Evolutionary conservation across 441 rosid species (phyloP), one percentile per base, ranked within the genome.

Genomic region (Breynia disticha): DNA sequence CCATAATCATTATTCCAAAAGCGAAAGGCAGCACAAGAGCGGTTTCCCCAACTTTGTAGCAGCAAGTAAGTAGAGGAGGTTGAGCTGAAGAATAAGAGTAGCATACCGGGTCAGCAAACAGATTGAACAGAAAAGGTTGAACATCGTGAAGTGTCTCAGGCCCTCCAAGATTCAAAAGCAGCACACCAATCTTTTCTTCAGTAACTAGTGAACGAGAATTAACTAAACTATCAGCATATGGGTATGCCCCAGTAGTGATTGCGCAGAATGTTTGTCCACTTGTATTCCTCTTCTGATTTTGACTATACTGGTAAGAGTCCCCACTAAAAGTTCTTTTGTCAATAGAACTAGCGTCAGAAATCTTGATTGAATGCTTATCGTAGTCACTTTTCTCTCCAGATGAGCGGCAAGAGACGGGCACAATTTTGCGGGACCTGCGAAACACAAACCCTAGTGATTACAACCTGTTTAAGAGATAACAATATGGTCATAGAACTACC

Each of bases 81-180:
- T n/a, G 50, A 49, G 20, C 20, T 12, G 45, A 12, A 16, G 19
- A 39, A 39, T 39, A 39, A 10, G 15, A 39, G 43, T 39, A 39
- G 44, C 86, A 61, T 75, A 93, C 98, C 1, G 98, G 98, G 61
- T 93, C 98, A 7, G 98, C 97, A 79, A 93, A 93, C 48, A 93
- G 72, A 65, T 93, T 93, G 75, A 73, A 89, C 67, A 93, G 61
- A 73, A 86, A 93, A 0, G 98, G 97, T 43, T 88, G 94, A 49
- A 88, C 98, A 49, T 91, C 98, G 16, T 80, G 55, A 56, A 91
- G 94, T 1, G 94, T 91, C 13, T 91, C 96, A 1, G 98, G 98
- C 15, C 96, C 98, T 69, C 98, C 98, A 59, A 91, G 82, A 60
- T 91, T 90, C 69, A 87, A 74, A 67, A 87, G 94, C 59, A 87